Base-by-base conservation (phyloP, 352 stramenopile genomes). In the Pythium brassicae region DNA sequence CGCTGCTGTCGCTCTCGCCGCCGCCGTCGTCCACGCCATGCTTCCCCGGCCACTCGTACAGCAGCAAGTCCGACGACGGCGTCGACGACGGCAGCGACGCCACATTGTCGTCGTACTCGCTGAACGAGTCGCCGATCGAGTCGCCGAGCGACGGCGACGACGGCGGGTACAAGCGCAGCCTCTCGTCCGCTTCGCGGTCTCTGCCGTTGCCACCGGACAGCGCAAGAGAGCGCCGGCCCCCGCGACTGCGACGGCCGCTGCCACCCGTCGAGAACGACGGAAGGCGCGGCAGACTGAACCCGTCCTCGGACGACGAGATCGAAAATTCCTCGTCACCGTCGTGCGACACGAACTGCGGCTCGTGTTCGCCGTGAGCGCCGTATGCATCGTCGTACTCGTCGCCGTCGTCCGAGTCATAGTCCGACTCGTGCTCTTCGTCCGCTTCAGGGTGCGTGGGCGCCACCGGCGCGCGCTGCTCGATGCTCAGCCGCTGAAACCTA, bases 1-100 rank as follows among this genome's bases (percentile, higher is more conserved):
- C 55, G 27, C 37, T 25, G 17, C 19, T 25, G 19, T 74, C 63
- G n/a, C 68, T 80, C 48, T 88, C 77, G 27, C 85, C 76, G 27
- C 85, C 76, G 5, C 17, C 19, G 20, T 40, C 48, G 29, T 44
- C 46, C 25, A 22, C 14, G 7, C 39, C 9, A 25, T 52, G 25
- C 32, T 34, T 57, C 46, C 22, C 56, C 25, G 48, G 37, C n/a
- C 44, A 44, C 20, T 35, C 48, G 29, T 27, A 53, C 48, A 53
- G 32, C 29, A 53, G 29, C 19, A 25, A 12, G 46, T 52, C 39
- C 39, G 39, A 37, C 32, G 32, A 37, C 5, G 32, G 39, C 39
- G 39, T 26, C 46, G 46, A 23, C 46, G 46, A 37, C 15, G 50
- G 57, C 32, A 63, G 50, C 44, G 50, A 57, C 57, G 42, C 57